Evolutionary conservation across 139 green algal genomes (phyloP).

Genomic region (Chlorella sp.): DNA sequence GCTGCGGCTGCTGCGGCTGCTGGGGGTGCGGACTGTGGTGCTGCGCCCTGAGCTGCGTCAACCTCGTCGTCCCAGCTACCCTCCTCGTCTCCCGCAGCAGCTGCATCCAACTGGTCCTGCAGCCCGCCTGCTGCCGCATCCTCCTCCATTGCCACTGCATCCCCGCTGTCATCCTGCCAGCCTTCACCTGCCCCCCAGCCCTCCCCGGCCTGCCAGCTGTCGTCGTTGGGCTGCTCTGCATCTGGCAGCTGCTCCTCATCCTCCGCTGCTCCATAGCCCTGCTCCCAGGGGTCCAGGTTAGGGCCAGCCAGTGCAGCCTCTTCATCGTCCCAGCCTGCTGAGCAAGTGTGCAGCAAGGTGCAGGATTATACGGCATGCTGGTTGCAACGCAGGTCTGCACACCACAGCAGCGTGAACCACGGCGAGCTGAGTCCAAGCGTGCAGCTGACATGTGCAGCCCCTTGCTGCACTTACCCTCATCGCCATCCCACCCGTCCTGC

Average conservation of each 20-base stretch:
- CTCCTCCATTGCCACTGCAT: not conserved
- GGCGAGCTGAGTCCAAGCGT: no score
- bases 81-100: not conserved
- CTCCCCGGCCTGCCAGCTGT: not conserved
- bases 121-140: not conserved
- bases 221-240: not conserved
- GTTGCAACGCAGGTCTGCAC: no score
- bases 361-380: no score
- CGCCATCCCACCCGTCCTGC: not conserved
- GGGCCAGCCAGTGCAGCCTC: not conserved
- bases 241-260: not conserved
- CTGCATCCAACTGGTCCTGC: not conserved
- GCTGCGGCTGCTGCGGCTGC: not conserved
- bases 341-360: no score
- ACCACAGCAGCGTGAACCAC: no score
- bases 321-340: conserved; percentile 1
- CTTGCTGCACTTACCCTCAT: not conserved
- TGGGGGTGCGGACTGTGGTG: no score
- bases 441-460: not conserved
- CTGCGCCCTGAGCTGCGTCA: not conserved
- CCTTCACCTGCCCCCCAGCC: not conserved
- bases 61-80: not conserved
- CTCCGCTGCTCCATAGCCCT: not conserved
- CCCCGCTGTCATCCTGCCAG: not conserved
- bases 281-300: conserved; percentile 13